Base-by-base conservation (phyloP, 2,329 filamentous ascomycete genomes). In the Daldinia eschscholtzii region DNA sequence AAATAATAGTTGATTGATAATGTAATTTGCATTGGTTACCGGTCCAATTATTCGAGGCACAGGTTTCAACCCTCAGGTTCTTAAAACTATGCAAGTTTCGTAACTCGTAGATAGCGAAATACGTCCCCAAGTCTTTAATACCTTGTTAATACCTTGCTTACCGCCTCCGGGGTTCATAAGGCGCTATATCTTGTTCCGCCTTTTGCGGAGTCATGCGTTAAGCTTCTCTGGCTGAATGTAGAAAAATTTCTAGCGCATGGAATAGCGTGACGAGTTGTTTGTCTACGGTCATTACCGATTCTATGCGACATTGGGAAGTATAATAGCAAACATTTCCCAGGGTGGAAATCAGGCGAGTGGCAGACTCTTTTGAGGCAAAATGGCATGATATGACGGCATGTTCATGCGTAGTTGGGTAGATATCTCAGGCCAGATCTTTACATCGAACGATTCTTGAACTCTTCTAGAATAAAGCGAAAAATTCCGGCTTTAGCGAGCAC, bases 301-400 rank as follows among this genome's bases (percentile, higher is more conserved):
- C 48, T 58, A 57, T 56, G 44, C 50, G 28, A 48, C 28, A 41
- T 18, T 41, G 13, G 3, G 15, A 52, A 37, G 7, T 55, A 35
- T 2, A 33, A 57, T 52, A 35, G 6, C 26, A 37, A 50, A 42
- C 42, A 28, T 56, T 57, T 55, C 26, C 48, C 37, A 35, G 35
- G 6, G 10, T 55, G 6, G 39, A 23, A 33, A 65, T 71, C 69
- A 71, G 46, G 41, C 66, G 50, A 70, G 64, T 23, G 35, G 37
- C 23, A 56, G 55, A 58, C 39, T 2, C 53, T 59, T 44, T 33
- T 61, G 61, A 67, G 61, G 50, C 41, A 39, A 62, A 61, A 67
- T 71, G 70, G 70, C 56, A 65, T 60, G 70, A 71, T 71, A 48
- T 71, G 67, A 71, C 64, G 59, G 39, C 56, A 64, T 67, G 50